Evolutionary conservation across 495 filamentous ascomycete species (phyloP).

Genomic region (Collariella sp.): DNA sequence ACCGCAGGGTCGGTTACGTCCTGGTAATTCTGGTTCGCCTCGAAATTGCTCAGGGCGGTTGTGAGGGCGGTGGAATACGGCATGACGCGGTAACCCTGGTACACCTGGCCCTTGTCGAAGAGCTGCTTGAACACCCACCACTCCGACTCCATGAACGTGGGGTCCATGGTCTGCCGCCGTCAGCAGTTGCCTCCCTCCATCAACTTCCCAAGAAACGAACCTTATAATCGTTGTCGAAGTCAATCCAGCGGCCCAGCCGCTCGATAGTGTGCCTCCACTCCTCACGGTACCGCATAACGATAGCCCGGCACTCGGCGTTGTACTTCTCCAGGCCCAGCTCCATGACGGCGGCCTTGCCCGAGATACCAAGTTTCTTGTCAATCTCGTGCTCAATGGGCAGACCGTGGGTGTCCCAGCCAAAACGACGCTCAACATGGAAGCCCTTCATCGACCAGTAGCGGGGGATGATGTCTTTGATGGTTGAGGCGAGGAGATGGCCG

Average conservation of each 20-base stretch:
- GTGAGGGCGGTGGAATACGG: conserved; percentile 88
- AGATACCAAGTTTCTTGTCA: conserved; percentile 91
- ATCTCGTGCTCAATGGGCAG: conserved; percentile 96
- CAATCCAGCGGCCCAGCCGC: conserved; percentile 89
- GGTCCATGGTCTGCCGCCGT: conserved; percentile 69
- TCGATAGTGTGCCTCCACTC: conserved; percentile 93
- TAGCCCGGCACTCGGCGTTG: conserved; percentile 85
- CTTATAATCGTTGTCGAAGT: conserved; percentile 98
- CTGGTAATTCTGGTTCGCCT: conserved; percentile 90
- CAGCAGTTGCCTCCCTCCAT: not conserved
- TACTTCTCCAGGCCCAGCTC: conserved; percentile 83
- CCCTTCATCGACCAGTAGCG: conserved; percentile 98
- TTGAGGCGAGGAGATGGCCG: conserved; percentile 89
- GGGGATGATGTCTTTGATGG: conserved; percentile 96
- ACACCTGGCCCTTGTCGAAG: conserved; percentile 80
- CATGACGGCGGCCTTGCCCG: conserved; percentile 79
- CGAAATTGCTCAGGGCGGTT: conserved; percentile 88
- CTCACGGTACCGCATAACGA: conserved; percentile 84
- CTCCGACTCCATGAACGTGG: conserved; percentile 88
- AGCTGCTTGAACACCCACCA: conserved; percentile 98
- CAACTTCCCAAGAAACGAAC: conserved; percentile 31
- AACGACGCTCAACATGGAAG: conserved; percentile 65
- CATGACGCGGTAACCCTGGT: conserved; percentile 86
- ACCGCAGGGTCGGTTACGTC: conserved; percentile 90
- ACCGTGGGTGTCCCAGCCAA: conserved; percentile 87